Evolutionary conservation across 2,329 filamentous ascomycete genomes (phyloP), one percentile per base, ranked within the genome.

Genomic region (Zasmidium angulare): DNA sequence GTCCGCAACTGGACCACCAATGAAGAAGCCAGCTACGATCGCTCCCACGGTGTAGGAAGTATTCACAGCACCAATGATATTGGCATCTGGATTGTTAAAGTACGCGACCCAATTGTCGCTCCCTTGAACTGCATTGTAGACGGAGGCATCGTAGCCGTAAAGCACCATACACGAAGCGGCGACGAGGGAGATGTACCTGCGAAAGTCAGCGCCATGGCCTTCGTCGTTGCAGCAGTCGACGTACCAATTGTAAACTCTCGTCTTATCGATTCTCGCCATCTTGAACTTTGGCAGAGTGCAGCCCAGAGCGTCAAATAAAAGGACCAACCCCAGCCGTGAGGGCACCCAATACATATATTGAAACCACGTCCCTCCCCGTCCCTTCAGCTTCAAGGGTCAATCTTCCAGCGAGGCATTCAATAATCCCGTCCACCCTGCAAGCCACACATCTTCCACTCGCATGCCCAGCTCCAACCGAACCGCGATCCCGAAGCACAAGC

Each of bases 161-260:
- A 90, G 79, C 21, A 89, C 86, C 88, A 90, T 90, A 73, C 86
- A 89, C 72, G 86, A 85, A 68, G 88, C 87, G 58, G 87, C 87
- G 64, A 89, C 84, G 53, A 89, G 78, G 60, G 86, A 87, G 65
- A 88, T 85, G 77, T 87, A 89, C 85, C 85, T 56, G 6, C 9
- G n/a, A 21, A 20, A 2, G 29, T 36, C 26, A 36, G 50, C 26
- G 17, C 49, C 4, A 22, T 50, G 6, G n/a, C 17, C 17, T 23
- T 36, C 3, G 26, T 29, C 26, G 26, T 6, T 43, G 14, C 4
- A 10, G 3, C 12, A 9, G 9, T 14, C 49, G 20, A 22, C 54
- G 24, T 26, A 51, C 54, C 54, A 56, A 46, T 56, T 56, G 48
- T 56, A 56, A 11, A 51, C 47, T 40, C 54, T 50, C 14, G 47